Conservation (phyloP, 2,329 filamentous ascomycete species). For the Aschersonia sp. region DNA sequence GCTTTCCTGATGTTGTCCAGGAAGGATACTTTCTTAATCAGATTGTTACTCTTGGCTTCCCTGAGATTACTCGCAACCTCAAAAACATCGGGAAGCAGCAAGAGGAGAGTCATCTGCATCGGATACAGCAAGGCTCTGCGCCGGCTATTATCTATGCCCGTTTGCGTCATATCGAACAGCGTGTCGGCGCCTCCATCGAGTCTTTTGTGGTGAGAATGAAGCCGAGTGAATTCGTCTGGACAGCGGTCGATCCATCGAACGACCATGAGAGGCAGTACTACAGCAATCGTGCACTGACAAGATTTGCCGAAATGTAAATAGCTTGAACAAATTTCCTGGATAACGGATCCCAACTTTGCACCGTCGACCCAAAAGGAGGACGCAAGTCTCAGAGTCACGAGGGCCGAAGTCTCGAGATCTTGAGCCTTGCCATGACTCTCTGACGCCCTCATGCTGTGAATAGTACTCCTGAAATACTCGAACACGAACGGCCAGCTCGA, state of each 20-base stretch:
- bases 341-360: conserved; percentile 43
- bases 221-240: conserved; percentile 47
- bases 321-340: conserved; percentile 52
- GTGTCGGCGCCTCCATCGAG: conserved; percentile 53
- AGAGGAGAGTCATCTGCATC: conserved; percentile 46
- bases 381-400: conserved; percentile 43
- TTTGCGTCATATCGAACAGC: conserved; percentile 54
- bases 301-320: conserved; percentile 51
- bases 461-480: conserved; percentile 38
- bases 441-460: conserved; percentile 32
- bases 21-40: conserved; percentile 52
- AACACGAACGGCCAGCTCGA: conserved; percentile 48
- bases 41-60: conserved; percentile 45
- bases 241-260: conserved; percentile 51
- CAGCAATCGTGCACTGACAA: conserved; percentile 49
- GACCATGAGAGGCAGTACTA: conserved; percentile 48
- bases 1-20: conserved; percentile 49
- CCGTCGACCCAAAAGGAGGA: conserved; percentile 52
- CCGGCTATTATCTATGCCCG: conserved; percentile 41
- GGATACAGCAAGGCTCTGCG: conserved; percentile 43
- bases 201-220: conserved; percentile 45
- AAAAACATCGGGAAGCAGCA: conserved; percentile 54
- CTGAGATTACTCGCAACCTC: conserved; percentile 54
- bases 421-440: conserved; percentile 19
- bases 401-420: conserved; percentile 36